Percentiles rank a stretch among this genome's conserved stretches.
These are phyloP conservation scores for Inosperma sp. DNA, from an alignment of 768 basidiomycete species.

Conservation along the genomic window DNA sequence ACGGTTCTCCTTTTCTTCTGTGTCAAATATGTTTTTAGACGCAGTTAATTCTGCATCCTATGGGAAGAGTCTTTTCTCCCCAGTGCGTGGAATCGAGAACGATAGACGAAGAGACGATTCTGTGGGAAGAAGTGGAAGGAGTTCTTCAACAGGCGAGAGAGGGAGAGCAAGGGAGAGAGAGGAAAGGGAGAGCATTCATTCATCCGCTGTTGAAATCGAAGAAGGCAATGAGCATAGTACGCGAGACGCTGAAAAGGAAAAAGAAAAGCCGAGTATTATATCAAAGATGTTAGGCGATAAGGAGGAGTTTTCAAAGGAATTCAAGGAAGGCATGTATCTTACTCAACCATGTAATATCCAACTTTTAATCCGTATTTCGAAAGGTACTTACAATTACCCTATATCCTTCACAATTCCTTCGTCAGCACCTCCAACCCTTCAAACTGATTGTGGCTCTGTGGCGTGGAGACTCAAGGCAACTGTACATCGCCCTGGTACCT, in stretches of 20 bases:
- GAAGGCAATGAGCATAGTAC: not conserved
- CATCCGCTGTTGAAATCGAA: constrained; percentile 2
- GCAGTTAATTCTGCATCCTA: constrained; percentile 50
- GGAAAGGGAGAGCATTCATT: not conserved
- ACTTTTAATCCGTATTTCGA: constrained; percentile 3
- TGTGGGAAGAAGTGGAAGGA: constrained; percentile 6
- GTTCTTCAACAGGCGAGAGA: constrained; percentile 11
- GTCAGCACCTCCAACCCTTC: constrained; percentile 71
- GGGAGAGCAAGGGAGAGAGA: constrained; percentile 35
- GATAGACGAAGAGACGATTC: constrained; percentile 20
- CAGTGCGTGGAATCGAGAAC: constrained; percentile 17
- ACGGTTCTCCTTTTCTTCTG: constrained; percentile 50
- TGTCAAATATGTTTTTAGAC: constrained; percentile 46
- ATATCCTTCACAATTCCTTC: constrained; percentile 86
- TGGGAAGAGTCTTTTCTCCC: constrained; percentile 13
- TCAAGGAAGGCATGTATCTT: constrained; percentile 63
- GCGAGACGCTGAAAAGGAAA: not conserved
- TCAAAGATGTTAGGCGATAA: constrained; percentile 3
- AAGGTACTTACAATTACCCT: constrained; percentile 91
- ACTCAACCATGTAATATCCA: not conserved
- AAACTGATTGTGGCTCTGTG: constrained; percentile 71
- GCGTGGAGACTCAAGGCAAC: constrained; percentile 75
- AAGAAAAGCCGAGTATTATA: not conserved
- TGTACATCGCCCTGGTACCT: constrained; percentile 79
- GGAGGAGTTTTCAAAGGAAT: constrained; percentile 71